Percentiles rank a stretch among this genome's conserved stretches.
Evolutionary conservation across 2,329 filamentous ascomycete species (phyloP).

Genomic region (Pseudogymnoascus sp.): DNA sequence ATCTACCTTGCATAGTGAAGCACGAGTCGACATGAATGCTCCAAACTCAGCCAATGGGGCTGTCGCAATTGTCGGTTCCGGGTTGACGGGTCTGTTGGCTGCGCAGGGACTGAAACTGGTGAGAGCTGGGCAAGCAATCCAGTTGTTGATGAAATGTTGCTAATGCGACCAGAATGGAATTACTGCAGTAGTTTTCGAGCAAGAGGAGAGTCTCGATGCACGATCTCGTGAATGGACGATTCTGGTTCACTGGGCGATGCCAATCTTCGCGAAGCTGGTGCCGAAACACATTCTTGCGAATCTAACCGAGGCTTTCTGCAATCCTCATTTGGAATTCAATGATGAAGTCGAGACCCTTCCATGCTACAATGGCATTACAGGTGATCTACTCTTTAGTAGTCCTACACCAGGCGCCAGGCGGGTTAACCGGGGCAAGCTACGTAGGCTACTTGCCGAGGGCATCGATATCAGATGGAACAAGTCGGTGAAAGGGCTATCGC

Average conservation of each 20-base stretch:
- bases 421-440: conserved; percentile 30
- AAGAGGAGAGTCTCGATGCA: conserved; percentile 24
- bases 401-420: conserved; percentile 29
- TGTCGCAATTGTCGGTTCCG: conserved; percentile 32
- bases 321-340: conserved; percentile 29
- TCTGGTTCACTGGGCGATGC: conserved; percentile 34
- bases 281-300: conserved; percentile 27
- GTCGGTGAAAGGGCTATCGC: conserved; percentile 14
- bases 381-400: conserved; percentile 30
- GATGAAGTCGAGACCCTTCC: conserved; percentile 27
- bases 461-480: conserved; percentile 30
- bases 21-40: background rate
- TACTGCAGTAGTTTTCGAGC: conserved; percentile 28
- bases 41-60: background rate
- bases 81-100: conserved; percentile 32
- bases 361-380: conserved; percentile 30
- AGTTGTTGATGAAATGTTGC: conserved; percentile 9
- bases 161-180: conserved; percentile 27
- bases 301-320: conserved; percentile 29
- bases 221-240: conserved; percentile 34
- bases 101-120: conserved; percentile 33
- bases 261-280: conserved; percentile 29
- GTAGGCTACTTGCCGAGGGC: conserved; percentile 26
- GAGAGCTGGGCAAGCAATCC: background rate
- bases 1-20: background rate